Percentiles rank a stretch among this genome's conserved stretches.
Conservation (phyloP, 805 yeast genomes). For the Suhomyces prunicola region DNA sequence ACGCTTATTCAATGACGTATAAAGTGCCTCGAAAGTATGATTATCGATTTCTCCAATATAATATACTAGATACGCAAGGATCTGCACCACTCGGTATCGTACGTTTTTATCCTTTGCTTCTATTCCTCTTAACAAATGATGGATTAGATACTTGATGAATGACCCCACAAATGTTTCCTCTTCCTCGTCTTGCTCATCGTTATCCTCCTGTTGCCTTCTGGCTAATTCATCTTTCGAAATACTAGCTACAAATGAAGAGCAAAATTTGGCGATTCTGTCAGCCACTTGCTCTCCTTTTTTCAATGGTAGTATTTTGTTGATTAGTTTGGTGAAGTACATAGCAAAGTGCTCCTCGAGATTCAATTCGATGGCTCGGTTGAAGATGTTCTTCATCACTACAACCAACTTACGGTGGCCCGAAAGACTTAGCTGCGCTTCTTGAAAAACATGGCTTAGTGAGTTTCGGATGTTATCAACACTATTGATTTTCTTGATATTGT, state of each 20-base stretch:
- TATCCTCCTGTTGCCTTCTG: conserved; percentile 11
- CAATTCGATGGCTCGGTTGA: conserved; percentile 50
- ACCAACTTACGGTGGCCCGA: conserved; percentile 78
- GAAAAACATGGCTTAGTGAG: conserved; percentile 67
- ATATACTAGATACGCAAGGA: conserved; percentile 67
- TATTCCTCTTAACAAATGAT: conserved; percentile 72
- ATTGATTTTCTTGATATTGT: conserved; percentile 17
- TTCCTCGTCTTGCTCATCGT: conserved; percentile 31
- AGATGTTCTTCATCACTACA: conserved; percentile 57
- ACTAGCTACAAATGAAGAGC: conserved; percentile 55
- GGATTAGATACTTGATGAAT: conserved; percentile 59
- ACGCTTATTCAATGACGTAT: conserved; percentile 59
- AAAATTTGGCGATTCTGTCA: conserved; percentile 71
- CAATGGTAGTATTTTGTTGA: conserved; percentile 63
- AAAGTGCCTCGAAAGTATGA: conserved; percentile 61
- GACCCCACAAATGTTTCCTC: conserved; percentile 41
- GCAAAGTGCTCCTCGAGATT: conserved; percentile 59
- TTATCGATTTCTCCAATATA: conserved; percentile 74
- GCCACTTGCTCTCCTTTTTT: conserved; percentile 70
- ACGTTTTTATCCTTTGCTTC: conserved; percentile 76
- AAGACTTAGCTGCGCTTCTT: conserved; percentile 70
- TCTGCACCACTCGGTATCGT: conserved; percentile 74
- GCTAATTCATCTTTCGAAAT: conserved; percentile 35
- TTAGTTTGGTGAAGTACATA: conserved; percentile 53
- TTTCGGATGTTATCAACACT: conserved; percentile 20